Base-by-base conservation (phyloP, 176 grass and related monocot species). In the Hordeum marinum region DNA sequence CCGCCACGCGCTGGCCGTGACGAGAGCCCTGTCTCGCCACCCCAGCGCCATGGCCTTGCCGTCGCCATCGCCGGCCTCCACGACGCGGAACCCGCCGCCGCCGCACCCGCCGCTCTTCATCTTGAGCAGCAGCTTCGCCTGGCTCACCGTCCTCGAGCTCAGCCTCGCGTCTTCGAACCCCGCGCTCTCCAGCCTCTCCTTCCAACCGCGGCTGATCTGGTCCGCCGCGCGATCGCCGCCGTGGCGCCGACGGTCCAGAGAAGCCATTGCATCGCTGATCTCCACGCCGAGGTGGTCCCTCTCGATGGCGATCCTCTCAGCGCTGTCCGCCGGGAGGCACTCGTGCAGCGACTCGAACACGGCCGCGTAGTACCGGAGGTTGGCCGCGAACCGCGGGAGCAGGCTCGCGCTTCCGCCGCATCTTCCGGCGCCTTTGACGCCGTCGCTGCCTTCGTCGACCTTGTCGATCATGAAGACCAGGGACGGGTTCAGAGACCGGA, bases 101-200 rank as follows among this genome's bases (percentile, higher is more conserved):
- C 75, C 75, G 73, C 83, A 76, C 14, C 84, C 67, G 69, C 89
- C 87, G 85, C 85, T 92, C 80, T 92, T 97, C 52, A 97, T 94
- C 86, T 91, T 97, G 4, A 97, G 76, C 41, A 97, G 86, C 24
- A 97, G 89, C 89, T 92, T 95, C 82, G 95, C 95, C 82, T 95
- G 95, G 91, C 95, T 98, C 80, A 92, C 83, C 59, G 92, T 87
- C 34, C 90, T 90, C 4, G 91, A 91, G 77, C 90, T 98, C 72
- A 94, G 79, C 72, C 73, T 78, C 57, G 80, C 69, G 25, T 14
- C 71, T 78, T 90, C 86, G 75, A 93, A 90, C 64, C 95, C 92
- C 5, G 80, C 67, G 24, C 85, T 39, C 82, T 74, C 89, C 91
- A 93, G 85, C 55, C 13, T 74, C 82, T 80, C 71, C 81, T 87